Evolutionary conservation across 148 eudicot genomes (phyloP), one percentile per base, ranked within the genome.

Genomic region (Rhododendron henanense): DNA sequence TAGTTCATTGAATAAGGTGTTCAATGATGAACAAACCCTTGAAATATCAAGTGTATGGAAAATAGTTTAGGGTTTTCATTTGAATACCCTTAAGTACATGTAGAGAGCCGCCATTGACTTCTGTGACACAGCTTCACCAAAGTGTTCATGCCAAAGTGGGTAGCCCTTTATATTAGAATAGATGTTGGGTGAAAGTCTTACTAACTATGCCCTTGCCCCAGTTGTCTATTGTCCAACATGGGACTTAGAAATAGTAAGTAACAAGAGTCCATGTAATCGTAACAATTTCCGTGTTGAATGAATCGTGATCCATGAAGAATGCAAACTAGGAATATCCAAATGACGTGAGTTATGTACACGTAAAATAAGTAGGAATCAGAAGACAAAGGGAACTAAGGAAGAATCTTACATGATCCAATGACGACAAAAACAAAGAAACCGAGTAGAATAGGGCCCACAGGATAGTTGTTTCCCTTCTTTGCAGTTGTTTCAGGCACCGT

Each of bases 401-500:
- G 63, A 79, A 69, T 50, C 87, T 85, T 85, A 87, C 89, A 85
- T 85, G 89, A 87, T 85, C 89, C 87, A 4, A 87, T 55, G 63
- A 87, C 87, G 3, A 87, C 87, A 81, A 87, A 87, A 14, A 87
- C 55, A 51, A 87, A 87, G 50, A 87, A 87, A 11, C 87, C 87
- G 16, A 87, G 86, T n/a, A 87, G 81, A 81, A 84, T 11, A 23
- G 89, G 89, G 39, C 89, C 89, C 35, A 87, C 85, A 19, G 87
- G 85, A 69, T 87, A 87, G 35, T 81, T 50, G 31, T 19, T 84
- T 61, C 84, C 86, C 76, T 87, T 87, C 67, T 87, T 87, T 6
- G 88, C 11, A 10, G 89, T 87, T 1, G 87, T 50, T 85, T 85
- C 87, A 25, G 89, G 76, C 61, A 87, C 87, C 7, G 78, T 51